Evolutionary conservation across 2,329 filamentous ascomycete species (phyloP).

Genomic region (Pochonia chlamydosporia): DNA sequence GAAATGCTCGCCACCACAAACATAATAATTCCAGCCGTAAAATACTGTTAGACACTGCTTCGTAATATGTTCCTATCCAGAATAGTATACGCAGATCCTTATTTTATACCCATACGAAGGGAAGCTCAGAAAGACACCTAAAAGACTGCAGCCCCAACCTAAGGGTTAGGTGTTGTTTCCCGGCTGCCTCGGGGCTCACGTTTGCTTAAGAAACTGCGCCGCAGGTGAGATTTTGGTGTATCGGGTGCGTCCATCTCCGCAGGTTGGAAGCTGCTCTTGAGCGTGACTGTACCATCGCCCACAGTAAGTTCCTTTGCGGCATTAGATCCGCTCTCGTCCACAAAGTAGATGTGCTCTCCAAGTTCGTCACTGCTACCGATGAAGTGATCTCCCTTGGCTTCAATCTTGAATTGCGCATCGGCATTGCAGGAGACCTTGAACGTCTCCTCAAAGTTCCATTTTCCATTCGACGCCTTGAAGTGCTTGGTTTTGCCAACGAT

Average conservation of each 20-base stretch:
- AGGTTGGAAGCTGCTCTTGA: conserved; percentile 67
- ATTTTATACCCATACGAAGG: background rate
- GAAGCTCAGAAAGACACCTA: conserved; percentile 8
- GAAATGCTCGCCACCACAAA: background rate
- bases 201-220: conserved; percentile 52
- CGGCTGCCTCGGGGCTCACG: conserved; percentile 37
- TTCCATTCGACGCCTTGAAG: conserved; percentile 64
- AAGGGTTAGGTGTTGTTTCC: conserved; percentile 36
- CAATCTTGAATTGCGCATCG: conserved; percentile 79
- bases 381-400: conserved; percentile 77
- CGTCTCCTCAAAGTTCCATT: conserved; percentile 67
- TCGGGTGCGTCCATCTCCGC: conserved; percentile 40
- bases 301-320: conserved; percentile 69
- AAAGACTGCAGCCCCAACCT: conserved; percentile 13
- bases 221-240: conserved; percentile 41
- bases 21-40: background rate
- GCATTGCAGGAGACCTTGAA: conserved; percentile 75
- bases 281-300: conserved; percentile 63
- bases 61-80: background rate
- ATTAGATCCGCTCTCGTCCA: conserved; percentile 70
- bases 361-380: conserved; percentile 80
- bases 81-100: background rate
- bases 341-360: conserved; percentile 81
- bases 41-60: conserved; percentile 3
- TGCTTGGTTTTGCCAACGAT: conserved; percentile 89